phyloP scores from a whole-genome alignment of 345 rosid species.

The Bruguiera parviflora region DNA sequence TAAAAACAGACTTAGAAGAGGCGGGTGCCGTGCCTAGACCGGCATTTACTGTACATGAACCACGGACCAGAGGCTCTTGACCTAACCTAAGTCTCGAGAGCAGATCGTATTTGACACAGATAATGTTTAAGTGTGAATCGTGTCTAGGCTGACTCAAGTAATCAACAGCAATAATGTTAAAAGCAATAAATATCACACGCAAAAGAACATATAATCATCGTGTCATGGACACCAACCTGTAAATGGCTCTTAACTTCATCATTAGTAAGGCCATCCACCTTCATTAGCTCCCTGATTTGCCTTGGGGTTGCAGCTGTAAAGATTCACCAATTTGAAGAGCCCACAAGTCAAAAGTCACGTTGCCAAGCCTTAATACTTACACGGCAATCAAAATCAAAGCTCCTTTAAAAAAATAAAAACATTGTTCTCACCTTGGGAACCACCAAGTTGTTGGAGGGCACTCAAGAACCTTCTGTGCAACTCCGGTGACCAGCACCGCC shows the following conservation, averaged over 20 bases:
- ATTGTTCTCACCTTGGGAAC: conserved; percentile 54
- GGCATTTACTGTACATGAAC: too few relatives aligned
- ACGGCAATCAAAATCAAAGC: background rate
- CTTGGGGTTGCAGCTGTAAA: conserved; percentile 88
- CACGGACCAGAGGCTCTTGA: too few relatives aligned
- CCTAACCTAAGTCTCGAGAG: too few relatives aligned
- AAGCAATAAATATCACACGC: background rate
- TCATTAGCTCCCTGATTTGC: conserved; percentile 93
- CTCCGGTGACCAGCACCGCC: conserved; percentile 97
- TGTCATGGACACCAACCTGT: conserved; percentile 47
- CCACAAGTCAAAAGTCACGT: background rate
- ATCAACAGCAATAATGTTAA: background rate
- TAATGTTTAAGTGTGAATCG: too few relatives aligned
- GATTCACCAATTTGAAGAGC: background rate
- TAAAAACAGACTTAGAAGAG: too few relatives aligned
- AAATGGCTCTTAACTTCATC: conserved; percentile 99
- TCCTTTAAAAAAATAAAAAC: conserved; percentile 8
- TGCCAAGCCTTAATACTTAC: too few relatives aligned
- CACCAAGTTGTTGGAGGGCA: conserved; percentile 93
- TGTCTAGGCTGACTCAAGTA: too few relatives aligned
- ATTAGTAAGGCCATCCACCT: conserved; percentile 92
- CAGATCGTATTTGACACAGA: too few relatives aligned
- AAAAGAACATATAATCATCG: background rate
- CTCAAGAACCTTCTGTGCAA: conserved; percentile 75
- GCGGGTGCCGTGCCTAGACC: too few relatives aligned